Evolutionary conservation across 2,329 filamentous ascomycete species (phyloP).

Genomic region (Ceratocystis eucalypticola): DNA sequence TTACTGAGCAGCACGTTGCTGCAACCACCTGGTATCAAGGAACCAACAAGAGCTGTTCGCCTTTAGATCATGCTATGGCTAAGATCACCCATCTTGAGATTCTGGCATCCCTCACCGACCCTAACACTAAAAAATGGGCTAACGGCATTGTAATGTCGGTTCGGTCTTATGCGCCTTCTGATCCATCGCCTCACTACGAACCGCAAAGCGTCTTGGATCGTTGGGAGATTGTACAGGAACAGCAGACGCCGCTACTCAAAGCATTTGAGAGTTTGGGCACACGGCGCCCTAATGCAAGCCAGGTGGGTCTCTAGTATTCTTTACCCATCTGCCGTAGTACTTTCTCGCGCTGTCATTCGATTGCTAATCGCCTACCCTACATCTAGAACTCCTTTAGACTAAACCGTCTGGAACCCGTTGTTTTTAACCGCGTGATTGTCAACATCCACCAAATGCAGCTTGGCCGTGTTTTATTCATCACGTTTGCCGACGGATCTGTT

Average conservation of each 20-base stretch:
- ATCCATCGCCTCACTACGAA: conserved; percentile 43
- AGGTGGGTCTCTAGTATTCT: not conserved
- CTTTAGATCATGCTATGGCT: conserved; percentile 38
- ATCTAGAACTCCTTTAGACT: conserved; percentile 31
- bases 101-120: conserved; percentile 51
- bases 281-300: conserved; percentile 37
- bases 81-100: conserved; percentile 64
- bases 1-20: conserved; percentile 44
- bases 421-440: conserved; percentile 53
- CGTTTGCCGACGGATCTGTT: conserved; percentile 66
- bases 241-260: conserved; percentile 52
- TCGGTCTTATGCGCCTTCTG: conserved; percentile 18
- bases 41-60: conserved; percentile 30
- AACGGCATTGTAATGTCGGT: conserved; percentile 18
- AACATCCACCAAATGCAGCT: conserved; percentile 54
- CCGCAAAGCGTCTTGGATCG: conserved; percentile 63
- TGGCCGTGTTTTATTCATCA: conserved; percentile 57
- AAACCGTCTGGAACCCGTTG: conserved; percentile 52
- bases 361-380: not conserved
- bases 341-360: conserved; percentile 19
- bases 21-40: conserved; percentile 44
- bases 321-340: not conserved
- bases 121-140: conserved; percentile 35
- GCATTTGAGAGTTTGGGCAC: conserved; percentile 62
- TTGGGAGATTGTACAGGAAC: conserved; percentile 64